Conservation (phyloP, 371 early-diverging fungal genomes). For the Haplosporangium sp. region DNA sequence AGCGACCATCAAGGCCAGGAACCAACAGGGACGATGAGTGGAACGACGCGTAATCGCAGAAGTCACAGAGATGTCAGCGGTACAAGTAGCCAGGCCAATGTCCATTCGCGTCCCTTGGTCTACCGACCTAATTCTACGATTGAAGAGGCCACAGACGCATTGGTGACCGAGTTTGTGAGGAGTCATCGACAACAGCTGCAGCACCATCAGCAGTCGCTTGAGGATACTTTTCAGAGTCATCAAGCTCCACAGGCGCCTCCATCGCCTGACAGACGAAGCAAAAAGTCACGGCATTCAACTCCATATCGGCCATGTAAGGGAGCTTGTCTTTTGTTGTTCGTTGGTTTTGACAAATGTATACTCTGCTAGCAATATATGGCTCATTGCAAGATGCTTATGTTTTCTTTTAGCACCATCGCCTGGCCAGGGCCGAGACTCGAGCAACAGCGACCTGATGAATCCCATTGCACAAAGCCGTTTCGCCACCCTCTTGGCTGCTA, state of each 20-base stretch:
- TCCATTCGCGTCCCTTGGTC: neutral
- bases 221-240: neutral
- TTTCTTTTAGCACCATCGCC: neutral
- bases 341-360: neutral
- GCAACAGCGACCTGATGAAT: slow-evolving; percentile 34
- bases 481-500: slow-evolving; percentile 20
- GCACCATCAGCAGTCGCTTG: neutral
- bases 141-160: slow-evolving; percentile 25
- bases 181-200: slow-evolving; percentile 23
- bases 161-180: slow-evolving; percentile 39
- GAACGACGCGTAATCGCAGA: neutral
- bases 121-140: slow-evolving; percentile 43
- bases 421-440: slow-evolving; percentile 14
- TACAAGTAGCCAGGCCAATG: neutral
- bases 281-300: slow-evolving; percentile 20
- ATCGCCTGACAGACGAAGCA: slow-evolving; percentile 36
- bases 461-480: slow-evolving; percentile 29
- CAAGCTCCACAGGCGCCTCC: slow-evolving; percentile 14
- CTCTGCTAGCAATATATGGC: neutral
- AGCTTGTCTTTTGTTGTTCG: neutral
- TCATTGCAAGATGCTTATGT: no score
- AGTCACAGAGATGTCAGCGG: neutral
- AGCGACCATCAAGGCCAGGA: no score
- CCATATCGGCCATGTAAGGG: neutral
- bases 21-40: no score